phyloP scores from a whole-genome alignment of 1,139 yeast species.

The Geotrichum siamense region DNA sequence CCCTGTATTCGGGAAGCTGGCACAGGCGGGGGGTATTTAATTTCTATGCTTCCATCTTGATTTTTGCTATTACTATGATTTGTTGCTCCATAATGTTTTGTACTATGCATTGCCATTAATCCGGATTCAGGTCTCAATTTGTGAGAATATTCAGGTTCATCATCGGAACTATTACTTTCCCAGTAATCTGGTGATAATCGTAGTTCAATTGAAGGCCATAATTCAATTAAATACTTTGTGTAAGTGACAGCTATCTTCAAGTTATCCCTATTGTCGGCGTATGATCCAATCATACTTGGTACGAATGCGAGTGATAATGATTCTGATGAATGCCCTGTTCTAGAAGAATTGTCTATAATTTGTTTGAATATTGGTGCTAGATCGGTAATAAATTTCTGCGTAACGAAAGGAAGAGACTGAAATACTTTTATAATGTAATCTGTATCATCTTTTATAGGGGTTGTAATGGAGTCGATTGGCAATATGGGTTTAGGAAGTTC shows the following conservation, averaged over 20 bases:
- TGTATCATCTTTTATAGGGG: slow-evolving; percentile 8
- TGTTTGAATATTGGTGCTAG: slow-evolving; percentile 11
- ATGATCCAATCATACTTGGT: slow-evolving; percentile 30
- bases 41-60: background rate
- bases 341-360: slow-evolving; percentile 5
- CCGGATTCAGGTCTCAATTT: background rate
- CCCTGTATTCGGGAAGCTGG: background rate
- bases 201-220: slow-evolving; percentile 23
- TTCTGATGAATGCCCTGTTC: slow-evolving; percentile 9
- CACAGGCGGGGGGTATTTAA: background rate
- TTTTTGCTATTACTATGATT: too few relatives aligned
- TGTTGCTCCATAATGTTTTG: too few relatives aligned
- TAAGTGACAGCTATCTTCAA: slow-evolving; percentile 25
- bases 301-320: slow-evolving; percentile 23
- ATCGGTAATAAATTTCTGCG: slow-evolving; percentile 15
- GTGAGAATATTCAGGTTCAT: slow-evolving; percentile 1
- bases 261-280: slow-evolving; percentile 25
- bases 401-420: slow-evolving; percentile 12
- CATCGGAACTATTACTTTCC: slow-evolving; percentile 11
- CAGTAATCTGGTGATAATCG: slow-evolving; percentile 8
- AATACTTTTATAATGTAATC: slow-evolving; percentile 9
- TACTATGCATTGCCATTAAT: too few relatives aligned
- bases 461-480: slow-evolving; percentile 9
- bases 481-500: slow-evolving; percentile 16
- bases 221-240: slow-evolving; percentile 26